Percentiles rank a stretch among this genome's conserved stretches.
These are phyloP conservation scores for Lipomyces japonicus DNA, from an alignment of 805 yeast genomes.

Conservation along the genomic window DNA sequence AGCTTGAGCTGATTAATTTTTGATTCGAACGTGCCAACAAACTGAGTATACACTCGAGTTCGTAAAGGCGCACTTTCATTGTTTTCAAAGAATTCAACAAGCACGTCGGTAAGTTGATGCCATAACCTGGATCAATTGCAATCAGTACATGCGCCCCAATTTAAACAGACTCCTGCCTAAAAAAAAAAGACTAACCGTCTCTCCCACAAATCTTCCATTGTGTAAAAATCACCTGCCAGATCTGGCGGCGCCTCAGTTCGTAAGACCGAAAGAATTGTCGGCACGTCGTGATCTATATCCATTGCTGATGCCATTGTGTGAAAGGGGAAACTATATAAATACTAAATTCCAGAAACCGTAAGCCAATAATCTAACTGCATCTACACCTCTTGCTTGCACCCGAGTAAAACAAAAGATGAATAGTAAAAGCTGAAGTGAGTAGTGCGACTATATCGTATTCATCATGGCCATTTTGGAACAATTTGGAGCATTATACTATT, in stretches of 20 bases:
- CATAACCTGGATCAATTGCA: slow-evolving; percentile 48
- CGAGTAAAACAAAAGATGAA: too few relatives aligned
- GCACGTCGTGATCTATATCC: slow-evolving; percentile 40
- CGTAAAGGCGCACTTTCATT: slow-evolving; percentile 54
- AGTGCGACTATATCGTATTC: too few relatives aligned
- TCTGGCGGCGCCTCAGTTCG: slow-evolving; percentile 66
- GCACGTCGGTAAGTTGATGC: slow-evolving; percentile 81
- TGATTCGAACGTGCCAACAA: slow-evolving; percentile 61
- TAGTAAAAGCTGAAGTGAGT: too few relatives aligned
- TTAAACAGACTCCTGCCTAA: too few relatives aligned
- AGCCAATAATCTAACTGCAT: too few relatives aligned
- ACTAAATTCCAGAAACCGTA: too few relatives aligned
- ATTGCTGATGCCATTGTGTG: slow-evolving; percentile 21
- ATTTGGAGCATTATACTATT: too few relatives aligned
- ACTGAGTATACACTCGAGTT: slow-evolving; percentile 63
- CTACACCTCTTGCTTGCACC: too few relatives aligned
- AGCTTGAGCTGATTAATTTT: slow-evolving; percentile 76
- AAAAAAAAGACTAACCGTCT: slow-evolving; percentile 47
- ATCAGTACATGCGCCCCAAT: not conserved
- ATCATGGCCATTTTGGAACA: too few relatives aligned
- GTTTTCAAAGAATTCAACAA: slow-evolving; percentile 58
- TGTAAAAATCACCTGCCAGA: slow-evolving; percentile 56
- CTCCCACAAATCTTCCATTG: slow-evolving; percentile 80
- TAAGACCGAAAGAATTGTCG: slow-evolving; percentile 53
- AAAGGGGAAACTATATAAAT: too few relatives aligned